Conservation (phyloP, 805 yeast species). For the Jamesozyma jinghongensis region DNA sequence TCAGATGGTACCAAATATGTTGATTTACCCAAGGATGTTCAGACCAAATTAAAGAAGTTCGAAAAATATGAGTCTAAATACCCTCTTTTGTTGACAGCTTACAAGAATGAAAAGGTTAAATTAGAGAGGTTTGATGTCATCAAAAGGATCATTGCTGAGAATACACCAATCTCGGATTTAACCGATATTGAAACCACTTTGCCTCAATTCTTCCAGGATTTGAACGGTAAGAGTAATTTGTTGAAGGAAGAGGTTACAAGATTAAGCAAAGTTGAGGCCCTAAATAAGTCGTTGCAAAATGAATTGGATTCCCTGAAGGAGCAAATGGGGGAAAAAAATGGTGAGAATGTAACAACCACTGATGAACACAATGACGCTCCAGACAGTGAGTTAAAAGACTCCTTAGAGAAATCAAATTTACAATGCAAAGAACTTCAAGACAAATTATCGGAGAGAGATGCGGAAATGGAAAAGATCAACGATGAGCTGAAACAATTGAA, state of each 20-base stretch:
- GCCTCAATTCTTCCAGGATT: conserved; percentile 57
- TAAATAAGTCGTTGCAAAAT: background rate
- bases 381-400: too few species aligned
- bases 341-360: background rate
- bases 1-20: conserved; percentile 15
- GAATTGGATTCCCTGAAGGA: background rate
- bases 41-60: conserved; percentile 60
- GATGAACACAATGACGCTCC: too few species aligned
- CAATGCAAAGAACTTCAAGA: background rate
- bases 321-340: too few species aligned
- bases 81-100: conserved; percentile 77
- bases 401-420: background rate
- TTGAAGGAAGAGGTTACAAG: conserved; percentile 57
- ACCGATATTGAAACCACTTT: conserved; percentile 62
- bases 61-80: conserved; percentile 85
- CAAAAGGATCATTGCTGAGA: conserved; percentile 63
- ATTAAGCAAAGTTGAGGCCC: conserved; percentile 22
- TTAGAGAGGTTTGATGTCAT: conserved; percentile 49
- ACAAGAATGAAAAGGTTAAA: conserved; percentile 68
- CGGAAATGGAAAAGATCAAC: background rate
- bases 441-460: background rate
- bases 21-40: conserved; percentile 49
- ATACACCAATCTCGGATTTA: conserved; percentile 71
- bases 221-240: conserved; percentile 51
- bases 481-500: background rate